Evolutionary conservation across 495 filamentous ascomycete genomes (phyloP).

Genomic region (Tetracladium marchalianum): DNA sequence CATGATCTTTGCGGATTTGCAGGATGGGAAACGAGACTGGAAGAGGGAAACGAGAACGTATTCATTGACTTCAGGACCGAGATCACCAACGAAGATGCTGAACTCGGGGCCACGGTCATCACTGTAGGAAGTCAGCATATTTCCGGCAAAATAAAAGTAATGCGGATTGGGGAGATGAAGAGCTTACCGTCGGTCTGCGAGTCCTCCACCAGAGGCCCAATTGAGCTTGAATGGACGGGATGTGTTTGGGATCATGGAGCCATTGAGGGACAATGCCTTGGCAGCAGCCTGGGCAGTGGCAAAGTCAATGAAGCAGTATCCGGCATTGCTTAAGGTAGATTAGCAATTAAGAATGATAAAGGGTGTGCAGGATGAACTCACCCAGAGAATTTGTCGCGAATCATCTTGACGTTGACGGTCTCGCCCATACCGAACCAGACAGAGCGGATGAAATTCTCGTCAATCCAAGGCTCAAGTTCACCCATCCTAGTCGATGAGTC

Average conservation of each 20-base stretch:
- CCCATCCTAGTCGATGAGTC: slow-evolving; percentile 71
- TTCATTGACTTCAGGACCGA: slow-evolving; percentile 98
- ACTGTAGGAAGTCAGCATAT: slow-evolving; percentile 32
- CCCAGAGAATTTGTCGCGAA: slow-evolving; percentile 98
- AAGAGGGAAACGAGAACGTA: slow-evolving; percentile 95
- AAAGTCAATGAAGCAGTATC: slow-evolving; percentile 99
- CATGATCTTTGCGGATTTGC: slow-evolving; percentile 99
- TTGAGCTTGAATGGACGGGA: slow-evolving; percentile 96
- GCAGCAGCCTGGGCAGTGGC: slow-evolving; percentile 69
- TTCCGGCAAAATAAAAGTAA: neutral
- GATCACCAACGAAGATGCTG: slow-evolving; percentile 95
- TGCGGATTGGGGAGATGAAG: slow-evolving; percentile 11
- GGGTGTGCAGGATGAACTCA: slow-evolving; percentile 38
- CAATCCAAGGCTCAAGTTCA: slow-evolving; percentile 98
- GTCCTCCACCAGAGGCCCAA: slow-evolving; percentile 94
- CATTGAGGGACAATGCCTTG: slow-evolving; percentile 84
- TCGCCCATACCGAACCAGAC: slow-evolving; percentile 83
- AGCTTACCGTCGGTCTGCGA: slow-evolving; percentile 81
- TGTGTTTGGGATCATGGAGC: slow-evolving; percentile 86
- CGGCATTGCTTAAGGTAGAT: slow-evolving; percentile 64
- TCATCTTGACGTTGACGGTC: slow-evolving; percentile 98
- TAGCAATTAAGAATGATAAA: slow-evolving; percentile 7
- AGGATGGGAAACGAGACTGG: slow-evolving; percentile 88
- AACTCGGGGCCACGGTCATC: slow-evolving; percentile 95
- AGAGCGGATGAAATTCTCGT: slow-evolving; percentile 95